Evolutionary conservation across 106 monocot genomes (phyloP).

Genomic region (Amphibolis antarctica): DNA sequence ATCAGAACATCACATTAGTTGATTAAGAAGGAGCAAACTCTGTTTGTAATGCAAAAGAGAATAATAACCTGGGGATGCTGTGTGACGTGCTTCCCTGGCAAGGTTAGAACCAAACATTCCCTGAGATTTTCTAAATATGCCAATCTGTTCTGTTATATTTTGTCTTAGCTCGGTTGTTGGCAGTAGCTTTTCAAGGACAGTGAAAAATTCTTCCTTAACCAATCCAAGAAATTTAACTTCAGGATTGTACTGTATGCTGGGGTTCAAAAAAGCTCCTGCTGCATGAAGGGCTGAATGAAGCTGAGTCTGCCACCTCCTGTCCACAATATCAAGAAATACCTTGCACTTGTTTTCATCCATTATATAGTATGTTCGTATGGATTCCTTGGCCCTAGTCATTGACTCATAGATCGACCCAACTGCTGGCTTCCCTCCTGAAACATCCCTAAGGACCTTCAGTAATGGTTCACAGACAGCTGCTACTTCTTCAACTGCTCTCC

Average conservation of each 20-base stretch:
- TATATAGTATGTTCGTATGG: constrained; percentile 92
- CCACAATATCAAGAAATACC: constrained; percentile 75
- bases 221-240: constrained; percentile 77
- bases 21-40: too few species aligned
- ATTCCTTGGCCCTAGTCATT: constrained; percentile 81
- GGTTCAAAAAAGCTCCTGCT: constrained; percentile 79
- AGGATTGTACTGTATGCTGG: constrained; percentile 88
- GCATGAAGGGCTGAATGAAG: constrained; percentile 89
- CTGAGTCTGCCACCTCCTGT: constrained; percentile 65
- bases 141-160: constrained; percentile 66
- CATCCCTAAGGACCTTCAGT: constrained; percentile 77
- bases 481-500: constrained; percentile 80
- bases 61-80: constrained; percentile 62
- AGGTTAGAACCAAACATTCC: constrained; percentile 89
- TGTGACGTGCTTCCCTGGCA: constrained; percentile 73
- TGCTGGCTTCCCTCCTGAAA: constrained; percentile 70
- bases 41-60: neutral
- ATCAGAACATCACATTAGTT: neutral
- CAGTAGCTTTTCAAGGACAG: constrained; percentile 75
- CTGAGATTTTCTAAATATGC: constrained; percentile 65
- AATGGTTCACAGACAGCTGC: constrained; percentile 75
- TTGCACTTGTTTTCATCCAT: constrained; percentile 94
- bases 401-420: constrained; percentile 80
- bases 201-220: constrained; percentile 65
- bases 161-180: constrained; percentile 50